Evolutionary conservation across 1,284 basidiomycete species (phyloP), one percentile per base, ranked within the genome.

Genomic region (Bondarzewia mesenterica): DNA sequence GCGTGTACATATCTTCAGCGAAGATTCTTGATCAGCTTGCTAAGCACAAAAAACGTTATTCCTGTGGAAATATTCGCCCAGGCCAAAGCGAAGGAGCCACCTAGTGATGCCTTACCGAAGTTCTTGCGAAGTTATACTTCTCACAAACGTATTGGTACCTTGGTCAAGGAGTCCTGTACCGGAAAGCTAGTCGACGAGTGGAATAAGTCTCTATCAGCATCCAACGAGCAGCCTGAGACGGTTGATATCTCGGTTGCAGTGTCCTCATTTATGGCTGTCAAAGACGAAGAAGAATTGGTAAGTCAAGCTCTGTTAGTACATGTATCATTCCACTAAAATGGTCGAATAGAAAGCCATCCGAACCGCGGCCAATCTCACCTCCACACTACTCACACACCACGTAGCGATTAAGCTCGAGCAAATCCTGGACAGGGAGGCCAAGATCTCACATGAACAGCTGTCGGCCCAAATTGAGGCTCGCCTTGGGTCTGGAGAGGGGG

Each of bases 201-300:
- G 89, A 79, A 82, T 54, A 77, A 80, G 48, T 71, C 75, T 32
- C 66, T 84, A 15, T 66, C 67, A 7, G 73, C 70, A 12, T 66
- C 75, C n/a, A 58, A 67, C 7, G 68, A 63, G 8, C 83, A 81
- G 57, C 80, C 92, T 8, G 84, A 93, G 54, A 63, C 84, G 22
- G 71, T 88, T 23, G 94, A 98, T 60, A 86, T 95, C 60, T 73
- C 82, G 0, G 67, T 80, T 2, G 80, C 86, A 0, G 68, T 97
- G 15, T 89, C 92, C 0, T 70, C 84, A 0, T 72, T 93, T 46
- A 82, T 96, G 71, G 84, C 88, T 0, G 78, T 85, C 23, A 98
- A 97, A 66, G 94, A 98, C 57, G 81, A 84, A 14, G 91, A 96
- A 26, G 95, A 98, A 63, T 61, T 93, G 49, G 93, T 93, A 56